phyloP scores from a whole-genome alignment of 495 filamentous ascomycete genomes.

The Trichoderma erinaceum region DNA sequence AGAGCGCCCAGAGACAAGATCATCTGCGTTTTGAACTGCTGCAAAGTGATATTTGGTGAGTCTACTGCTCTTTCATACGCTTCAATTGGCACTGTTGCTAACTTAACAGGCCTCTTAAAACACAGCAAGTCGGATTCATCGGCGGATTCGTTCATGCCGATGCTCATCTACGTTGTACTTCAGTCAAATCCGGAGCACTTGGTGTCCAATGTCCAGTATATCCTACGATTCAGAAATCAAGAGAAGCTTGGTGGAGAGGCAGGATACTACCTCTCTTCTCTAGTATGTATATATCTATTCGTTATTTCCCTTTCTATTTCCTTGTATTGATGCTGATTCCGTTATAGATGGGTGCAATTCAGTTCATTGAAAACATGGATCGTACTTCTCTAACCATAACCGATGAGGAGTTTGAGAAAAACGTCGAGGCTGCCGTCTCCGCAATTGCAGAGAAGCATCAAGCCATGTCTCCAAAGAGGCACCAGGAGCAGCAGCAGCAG shows the following conservation, averaged over 20 bases:
- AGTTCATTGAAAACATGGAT: constrained; percentile 95
- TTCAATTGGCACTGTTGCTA: constrained; percentile 2
- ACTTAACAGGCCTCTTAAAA: constrained; percentile 64
- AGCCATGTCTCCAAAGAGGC: constrained; percentile 4
- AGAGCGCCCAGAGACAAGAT: constrained; percentile 95
- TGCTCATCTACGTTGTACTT: constrained; percentile 92
- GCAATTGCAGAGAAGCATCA: constrained; percentile 86
- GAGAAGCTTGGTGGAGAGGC: constrained; percentile 95
- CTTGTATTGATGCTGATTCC: constrained; percentile 14
- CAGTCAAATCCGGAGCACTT: constrained; percentile 91
- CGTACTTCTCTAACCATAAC: constrained; percentile 87
- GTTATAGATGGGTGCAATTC: constrained; percentile 79
- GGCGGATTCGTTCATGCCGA: constrained; percentile 90
- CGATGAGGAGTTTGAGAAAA: constrained; percentile 89
- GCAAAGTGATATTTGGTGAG: constrained; percentile 97
- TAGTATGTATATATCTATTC: constrained; percentile 49
- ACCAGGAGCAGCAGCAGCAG: background rate
- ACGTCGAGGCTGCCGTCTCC: constrained; percentile 94
- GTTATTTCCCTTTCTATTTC: background rate
- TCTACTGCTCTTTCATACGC: constrained; percentile 21
- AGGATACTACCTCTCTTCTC: constrained; percentile 95
- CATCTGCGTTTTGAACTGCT: constrained; percentile 96
- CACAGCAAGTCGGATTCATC: constrained; percentile 91
- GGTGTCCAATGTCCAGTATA: constrained; percentile 97
- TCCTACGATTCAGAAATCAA: constrained; percentile 91